Conservation (phyloP, 495 filamentous ascomycete species). For the Neurospora sp. region DNA sequence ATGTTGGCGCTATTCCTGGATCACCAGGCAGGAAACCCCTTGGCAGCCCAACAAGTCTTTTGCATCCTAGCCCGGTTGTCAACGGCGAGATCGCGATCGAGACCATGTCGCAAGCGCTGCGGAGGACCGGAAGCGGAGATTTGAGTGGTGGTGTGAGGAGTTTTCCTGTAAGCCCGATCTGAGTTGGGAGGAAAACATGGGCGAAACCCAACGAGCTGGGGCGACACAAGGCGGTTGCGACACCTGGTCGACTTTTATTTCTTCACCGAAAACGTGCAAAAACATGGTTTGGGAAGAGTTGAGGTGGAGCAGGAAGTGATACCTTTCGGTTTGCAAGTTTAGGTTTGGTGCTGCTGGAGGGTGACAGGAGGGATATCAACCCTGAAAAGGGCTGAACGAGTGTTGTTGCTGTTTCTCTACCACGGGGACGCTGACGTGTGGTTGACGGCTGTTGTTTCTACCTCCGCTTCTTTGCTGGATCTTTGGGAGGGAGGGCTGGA, state of each 20-base stretch:
- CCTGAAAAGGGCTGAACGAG: neutral
- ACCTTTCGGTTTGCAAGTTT: neutral
- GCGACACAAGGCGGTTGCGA: neutral
- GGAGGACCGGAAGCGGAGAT: constrained; percentile 74
- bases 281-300: neutral
- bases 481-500: neutral
- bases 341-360: neutral
- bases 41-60: constrained; percentile 34
- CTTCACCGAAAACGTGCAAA: neutral
- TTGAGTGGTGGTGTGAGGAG: constrained; percentile 51
- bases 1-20: constrained; percentile 24
- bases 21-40: constrained; percentile 45
- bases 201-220: neutral
- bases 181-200: neutral
- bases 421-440: neutral
- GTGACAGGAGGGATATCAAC: neutral
- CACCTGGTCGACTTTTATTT: neutral
- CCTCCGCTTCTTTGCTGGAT: neutral
- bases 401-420: neutral
- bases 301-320: neutral
- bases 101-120: constrained; percentile 81
- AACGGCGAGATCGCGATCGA: constrained; percentile 72
- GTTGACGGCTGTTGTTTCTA: neutral
- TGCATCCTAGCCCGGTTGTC: constrained; percentile 16
- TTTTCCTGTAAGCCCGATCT: constrained; percentile 50